A percentile compares a stretch with the other conserved stretches of the same genome.
These are phyloP conservation scores for Carex sylvatica DNA, from an alignment of 202 grass and related monocot species.

Conservation along the genomic window DNA sequence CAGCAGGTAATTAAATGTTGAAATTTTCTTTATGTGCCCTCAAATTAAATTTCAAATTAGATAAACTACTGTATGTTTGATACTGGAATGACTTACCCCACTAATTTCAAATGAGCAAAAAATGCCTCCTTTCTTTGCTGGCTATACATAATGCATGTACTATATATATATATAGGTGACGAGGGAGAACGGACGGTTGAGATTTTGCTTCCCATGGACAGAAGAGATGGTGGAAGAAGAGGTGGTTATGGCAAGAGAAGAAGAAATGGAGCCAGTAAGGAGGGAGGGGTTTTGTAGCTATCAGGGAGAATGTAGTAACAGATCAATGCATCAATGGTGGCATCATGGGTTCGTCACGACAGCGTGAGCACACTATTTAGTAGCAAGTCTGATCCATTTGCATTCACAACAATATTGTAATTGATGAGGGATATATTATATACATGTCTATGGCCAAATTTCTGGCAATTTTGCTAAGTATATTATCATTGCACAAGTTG, in stretches of 20 bases:
- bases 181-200: slow-evolving; percentile 23
- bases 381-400: background rate
- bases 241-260: background rate
- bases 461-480: background rate
- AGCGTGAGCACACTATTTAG: background rate
- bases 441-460: background rate
- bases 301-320: slow-evolving; percentile 5
- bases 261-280: slow-evolving; percentile 2
- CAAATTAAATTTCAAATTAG: background rate
- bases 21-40: background rate
- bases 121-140: background rate
- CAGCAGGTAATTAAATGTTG: background rate
- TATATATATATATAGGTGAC: background rate
- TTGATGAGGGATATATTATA: background rate
- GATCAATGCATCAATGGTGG: slow-evolving; percentile 12
- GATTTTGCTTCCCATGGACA: slow-evolving; percentile 11
- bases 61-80: background rate
- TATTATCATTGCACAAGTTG: background rate
- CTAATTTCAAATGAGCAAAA: background rate
- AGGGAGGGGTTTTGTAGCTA: slow-evolving; percentile 8
- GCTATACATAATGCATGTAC: background rate
- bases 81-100: background rate
- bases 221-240: slow-evolving; percentile 1
- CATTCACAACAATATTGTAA: background rate
- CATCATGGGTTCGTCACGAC: slow-evolving; percentile 17